Evolutionary conservation across 441 rosid species (phyloP).

Genomic region (Populus hybrid): DNA sequence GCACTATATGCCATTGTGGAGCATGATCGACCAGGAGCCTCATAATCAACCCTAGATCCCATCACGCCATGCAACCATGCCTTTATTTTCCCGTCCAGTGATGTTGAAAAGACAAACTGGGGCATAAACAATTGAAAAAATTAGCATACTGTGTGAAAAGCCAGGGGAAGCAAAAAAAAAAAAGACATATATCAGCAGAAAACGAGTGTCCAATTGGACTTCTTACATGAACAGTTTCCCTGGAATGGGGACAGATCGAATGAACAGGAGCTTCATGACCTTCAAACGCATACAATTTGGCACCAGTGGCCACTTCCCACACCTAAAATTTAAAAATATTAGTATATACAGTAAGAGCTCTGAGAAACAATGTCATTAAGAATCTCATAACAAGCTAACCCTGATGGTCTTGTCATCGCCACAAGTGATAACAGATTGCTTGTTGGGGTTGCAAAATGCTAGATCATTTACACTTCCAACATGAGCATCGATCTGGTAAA

Average conservation of each 20-base stretch:
- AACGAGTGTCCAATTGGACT: conserved; percentile 11
- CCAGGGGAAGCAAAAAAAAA: background rate
- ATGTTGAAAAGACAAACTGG: conserved; percentile 60
- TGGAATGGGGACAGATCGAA: conserved; percentile 54
- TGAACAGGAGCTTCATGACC: conserved; percentile 60
- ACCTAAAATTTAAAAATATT: conserved; percentile 31
- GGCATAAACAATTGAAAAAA: conserved; percentile 2
- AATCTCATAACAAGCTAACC: conserved; percentile 27
- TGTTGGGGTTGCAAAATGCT: conserved; percentile 43
- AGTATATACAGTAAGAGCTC: background rate
- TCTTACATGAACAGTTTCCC: conserved; percentile 47
- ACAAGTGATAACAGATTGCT: conserved; percentile 46
- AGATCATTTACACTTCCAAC: conserved; percentile 58
- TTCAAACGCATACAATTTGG: conserved; percentile 38
- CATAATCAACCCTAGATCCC: conserved; percentile 50
- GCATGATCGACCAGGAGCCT: conserved; percentile 48
- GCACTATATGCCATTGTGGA: conserved; percentile 51
- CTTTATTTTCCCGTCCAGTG: conserved; percentile 62
- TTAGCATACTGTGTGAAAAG: background rate
- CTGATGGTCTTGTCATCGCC: conserved; percentile 66
- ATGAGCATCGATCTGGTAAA: conserved; percentile 52
- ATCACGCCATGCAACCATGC: conserved; percentile 49
- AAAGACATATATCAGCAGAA: background rate
- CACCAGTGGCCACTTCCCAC: conserved; percentile 52
- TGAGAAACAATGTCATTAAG: background rate